Evolutionary conservation across 495 filamentous ascomycete species (phyloP), one percentile per base, ranked within the genome.

Genomic region (Amphirosellinia nigrospora): DNA sequence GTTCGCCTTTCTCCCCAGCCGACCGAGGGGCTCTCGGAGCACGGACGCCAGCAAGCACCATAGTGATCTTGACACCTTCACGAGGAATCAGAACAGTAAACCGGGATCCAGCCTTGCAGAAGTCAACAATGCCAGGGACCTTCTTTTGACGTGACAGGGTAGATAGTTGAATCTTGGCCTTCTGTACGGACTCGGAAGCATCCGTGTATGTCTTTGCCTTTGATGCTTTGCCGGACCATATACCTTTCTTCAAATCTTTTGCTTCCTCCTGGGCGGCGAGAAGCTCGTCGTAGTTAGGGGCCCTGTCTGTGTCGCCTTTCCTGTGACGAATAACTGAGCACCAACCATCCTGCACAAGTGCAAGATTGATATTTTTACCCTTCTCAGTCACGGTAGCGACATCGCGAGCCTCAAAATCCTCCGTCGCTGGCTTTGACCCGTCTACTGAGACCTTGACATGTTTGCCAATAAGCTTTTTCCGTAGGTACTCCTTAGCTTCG

Each of bases 111-210:
- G 93, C 93, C 82, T 97, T 97, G 83, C 97, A 96, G 77, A 94
- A 99, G 78, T 99, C 96, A 53, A 99, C 95, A 71, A 99, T 82
- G 9, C 92, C 96, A 4, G 96, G 94, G n/a, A 98, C 91, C 72
- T 91, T 93, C 81, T 92, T 93, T 80, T 97, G 94, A 21, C 95
- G 89, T 66, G 93, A 90, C 21, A 99, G 87, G 39, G 92, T 88
- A 5, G 93, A 92, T 28, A 97, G 84, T 76, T 96, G 93, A 50
- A 96, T 89, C 86, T 97, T 98, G 60, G 96, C 96, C 80, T 97
- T 98, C 78, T 97, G 94, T 0, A 94, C 83, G 50, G 83, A 94
- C 82, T 98, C 96, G 3, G 94, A 97, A 80, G 93, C 94, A 79
- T 98, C 96, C 45, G 90, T 87, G 74, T 92, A 93, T 76, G 89